Percentiles rank a stretch among this genome's conserved stretches.
phyloP scores from a whole-genome alignment of 345 rosid genomes.

The Rhodomyrtus tomentosa region DNA sequence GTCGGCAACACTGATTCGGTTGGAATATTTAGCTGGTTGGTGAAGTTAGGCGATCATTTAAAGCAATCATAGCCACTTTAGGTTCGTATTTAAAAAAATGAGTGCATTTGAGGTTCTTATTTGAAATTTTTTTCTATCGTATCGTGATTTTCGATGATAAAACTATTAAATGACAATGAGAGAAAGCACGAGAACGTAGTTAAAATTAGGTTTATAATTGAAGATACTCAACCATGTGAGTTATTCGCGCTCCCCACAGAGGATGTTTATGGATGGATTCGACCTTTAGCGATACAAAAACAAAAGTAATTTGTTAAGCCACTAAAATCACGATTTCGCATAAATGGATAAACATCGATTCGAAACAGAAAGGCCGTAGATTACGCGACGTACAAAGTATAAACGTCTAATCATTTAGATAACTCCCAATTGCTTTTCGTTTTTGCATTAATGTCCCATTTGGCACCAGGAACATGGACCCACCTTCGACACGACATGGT shows the following conservation, averaged over 20 bases:
- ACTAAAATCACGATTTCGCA: background rate
- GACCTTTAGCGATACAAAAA: too few relatives aligned
- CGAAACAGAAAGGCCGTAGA: fast-evolving
- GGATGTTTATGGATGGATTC: too few relatives aligned
- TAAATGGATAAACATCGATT: fast-evolving
- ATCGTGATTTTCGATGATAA: background rate
- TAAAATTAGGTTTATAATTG: background rate
- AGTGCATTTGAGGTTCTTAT: too few relatives aligned
- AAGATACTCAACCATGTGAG: too few relatives aligned
- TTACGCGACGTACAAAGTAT: fast-evolving
- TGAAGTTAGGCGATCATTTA: too few relatives aligned
- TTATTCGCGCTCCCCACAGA: too few relatives aligned
- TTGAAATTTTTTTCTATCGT: too few relatives aligned
- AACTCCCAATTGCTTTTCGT: background rate
- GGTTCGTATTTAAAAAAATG: too few relatives aligned
- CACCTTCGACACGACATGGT: background rate
- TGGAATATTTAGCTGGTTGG: too few relatives aligned
- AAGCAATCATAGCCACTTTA: too few relatives aligned
- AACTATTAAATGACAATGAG: fast-evolving
- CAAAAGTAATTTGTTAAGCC: too few relatives aligned
- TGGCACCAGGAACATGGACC: background rate
- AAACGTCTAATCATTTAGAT: background rate
- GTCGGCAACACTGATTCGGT: too few relatives aligned
- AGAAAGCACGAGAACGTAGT: fast-evolving
- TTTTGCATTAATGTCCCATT: background rate